Conservation (phyloP, 2,329 filamentous ascomycete species). For the Verticillium nubilum region DNA sequence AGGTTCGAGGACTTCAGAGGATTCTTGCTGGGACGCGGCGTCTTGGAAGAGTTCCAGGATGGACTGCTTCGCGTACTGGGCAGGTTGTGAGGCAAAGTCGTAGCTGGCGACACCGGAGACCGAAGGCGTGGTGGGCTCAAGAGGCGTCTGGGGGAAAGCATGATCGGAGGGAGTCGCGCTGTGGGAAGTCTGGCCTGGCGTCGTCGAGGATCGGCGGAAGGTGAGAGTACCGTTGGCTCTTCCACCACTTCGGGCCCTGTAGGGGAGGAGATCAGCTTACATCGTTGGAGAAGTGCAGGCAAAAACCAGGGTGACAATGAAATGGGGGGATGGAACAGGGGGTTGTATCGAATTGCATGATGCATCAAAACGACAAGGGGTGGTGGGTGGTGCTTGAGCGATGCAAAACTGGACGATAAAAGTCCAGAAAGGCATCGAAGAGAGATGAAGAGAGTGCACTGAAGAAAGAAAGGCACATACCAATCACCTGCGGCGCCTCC, state of each 20-base stretch:
- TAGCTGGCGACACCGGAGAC: slow-evolving; percentile 26
- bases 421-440: background rate
- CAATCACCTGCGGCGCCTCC: slow-evolving; percentile 59
- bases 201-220: slow-evolving; percentile 59
- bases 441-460: background rate
- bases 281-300: background rate
- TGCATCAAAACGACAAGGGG: background rate
- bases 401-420: background rate
- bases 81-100: slow-evolving; percentile 30
- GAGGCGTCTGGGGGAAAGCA: slow-evolving; percentile 20
- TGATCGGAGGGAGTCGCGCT: slow-evolving; percentile 27
- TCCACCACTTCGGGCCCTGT: slow-evolving; percentile 53
- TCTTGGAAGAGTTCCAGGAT: slow-evolving; percentile 66
- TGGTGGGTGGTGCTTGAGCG: background rate
- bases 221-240: slow-evolving; percentile 59
- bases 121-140: slow-evolving; percentile 22
- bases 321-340: background rate
- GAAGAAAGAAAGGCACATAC: slow-evolving; percentile 42
- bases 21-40: slow-evolving; percentile 37
- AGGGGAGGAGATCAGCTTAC: slow-evolving; percentile 7
- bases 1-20: slow-evolving; percentile 62
- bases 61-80: slow-evolving; percentile 73
- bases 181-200: slow-evolving; percentile 38
- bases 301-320: background rate
- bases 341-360: background rate